Percentiles rank a stretch among this genome's conserved stretches.
phyloP scores from a whole-genome alignment of 768 basidiomycete species.

The Tylopilus vinaceipallidus region DNA sequence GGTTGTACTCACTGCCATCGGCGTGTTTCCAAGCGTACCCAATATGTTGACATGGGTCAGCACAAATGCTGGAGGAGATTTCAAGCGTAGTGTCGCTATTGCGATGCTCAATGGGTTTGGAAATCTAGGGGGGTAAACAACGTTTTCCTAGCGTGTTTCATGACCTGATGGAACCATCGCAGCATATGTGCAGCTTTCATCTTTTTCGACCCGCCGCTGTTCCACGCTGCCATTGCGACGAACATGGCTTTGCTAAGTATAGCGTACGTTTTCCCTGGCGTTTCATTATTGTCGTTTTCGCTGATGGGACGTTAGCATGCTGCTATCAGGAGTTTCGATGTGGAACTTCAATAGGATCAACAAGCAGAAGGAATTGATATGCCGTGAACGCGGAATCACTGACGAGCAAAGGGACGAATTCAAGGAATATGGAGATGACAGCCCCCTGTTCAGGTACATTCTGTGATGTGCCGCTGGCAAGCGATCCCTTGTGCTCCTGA shows the following conservation, averaged over 20 bases:
- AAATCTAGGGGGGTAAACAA: slow-evolving; percentile 51
- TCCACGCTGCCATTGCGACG: slow-evolving; percentile 32
- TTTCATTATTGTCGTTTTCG: slow-evolving; percentile 20
- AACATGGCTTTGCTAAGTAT: slow-evolving; percentile 27
- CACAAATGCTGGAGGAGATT: slow-evolving; percentile 54
- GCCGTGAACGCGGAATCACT: slow-evolving; percentile 43
- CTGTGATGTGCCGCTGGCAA: slow-evolving; percentile 6
- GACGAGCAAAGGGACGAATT: slow-evolving; percentile 39
- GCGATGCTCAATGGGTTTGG: slow-evolving; percentile 54
- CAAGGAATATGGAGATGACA: slow-evolving; percentile 46
- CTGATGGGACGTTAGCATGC: slow-evolving; percentile 34
- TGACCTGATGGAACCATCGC: background rate
- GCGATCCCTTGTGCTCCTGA: background rate
- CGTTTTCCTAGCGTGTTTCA: slow-evolving; percentile 11
- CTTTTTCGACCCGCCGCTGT: slow-evolving; percentile 39
- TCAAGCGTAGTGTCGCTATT: slow-evolving; percentile 48
- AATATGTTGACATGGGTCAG: slow-evolving; percentile 52
- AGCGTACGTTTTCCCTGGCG: slow-evolving; percentile 16
- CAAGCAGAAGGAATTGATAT: slow-evolving; percentile 42
- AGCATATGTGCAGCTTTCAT: slow-evolving; percentile 42
- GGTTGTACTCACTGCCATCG: slow-evolving; percentile 47
- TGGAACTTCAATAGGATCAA: slow-evolving; percentile 47
- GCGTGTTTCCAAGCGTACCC: slow-evolving; percentile 49
- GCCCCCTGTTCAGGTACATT: slow-evolving; percentile 50
- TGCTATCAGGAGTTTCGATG: slow-evolving; percentile 40